Evolutionary conservation across 75 land plant genomes (phyloP).

Genomic region (Cunninghamia lanceolata): DNA sequence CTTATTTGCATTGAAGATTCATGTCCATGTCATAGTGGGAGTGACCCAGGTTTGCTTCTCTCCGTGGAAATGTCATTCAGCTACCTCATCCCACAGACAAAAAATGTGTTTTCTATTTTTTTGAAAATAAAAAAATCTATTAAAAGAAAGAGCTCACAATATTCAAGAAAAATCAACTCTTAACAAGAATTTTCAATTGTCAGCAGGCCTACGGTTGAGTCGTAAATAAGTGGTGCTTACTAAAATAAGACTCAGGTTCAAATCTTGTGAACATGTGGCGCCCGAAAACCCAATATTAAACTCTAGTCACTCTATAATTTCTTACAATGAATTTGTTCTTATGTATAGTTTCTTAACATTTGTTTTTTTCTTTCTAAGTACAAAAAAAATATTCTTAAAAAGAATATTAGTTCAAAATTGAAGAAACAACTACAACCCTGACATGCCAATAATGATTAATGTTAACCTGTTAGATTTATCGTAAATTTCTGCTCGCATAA

Average conservation of each 20-base stretch:
- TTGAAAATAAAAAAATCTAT: too few species aligned
- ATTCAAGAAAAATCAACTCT: not conserved
- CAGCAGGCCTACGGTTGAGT: not conserved
- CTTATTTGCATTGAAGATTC: not conserved
- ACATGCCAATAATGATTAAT: not conserved
- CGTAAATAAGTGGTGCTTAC: not conserved
- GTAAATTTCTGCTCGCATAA: not conserved
- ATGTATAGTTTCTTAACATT: too few species aligned
- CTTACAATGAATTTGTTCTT: not conserved
- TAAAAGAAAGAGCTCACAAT: not conserved
- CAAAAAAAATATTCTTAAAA: not conserved
- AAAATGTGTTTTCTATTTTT: not conserved
- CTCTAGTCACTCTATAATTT: not conserved
- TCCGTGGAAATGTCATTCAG: not conserved
- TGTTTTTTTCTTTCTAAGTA: too few species aligned
- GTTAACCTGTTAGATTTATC: not conserved
- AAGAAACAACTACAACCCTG: not conserved
- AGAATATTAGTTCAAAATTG: not conserved
- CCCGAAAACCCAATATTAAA: too few species aligned
- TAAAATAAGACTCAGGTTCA: not conserved
- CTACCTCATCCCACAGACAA: not conserved
- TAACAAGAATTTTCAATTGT: not conserved
- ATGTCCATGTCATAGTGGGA: not conserved
- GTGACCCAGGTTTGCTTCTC: not conserved
- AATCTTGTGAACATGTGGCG: not conserved